These are phyloP conservation scores for Xylaria venustula DNA, from an alignment of 495 filamentous ascomycete species.

Conservation along the genomic window DNA sequence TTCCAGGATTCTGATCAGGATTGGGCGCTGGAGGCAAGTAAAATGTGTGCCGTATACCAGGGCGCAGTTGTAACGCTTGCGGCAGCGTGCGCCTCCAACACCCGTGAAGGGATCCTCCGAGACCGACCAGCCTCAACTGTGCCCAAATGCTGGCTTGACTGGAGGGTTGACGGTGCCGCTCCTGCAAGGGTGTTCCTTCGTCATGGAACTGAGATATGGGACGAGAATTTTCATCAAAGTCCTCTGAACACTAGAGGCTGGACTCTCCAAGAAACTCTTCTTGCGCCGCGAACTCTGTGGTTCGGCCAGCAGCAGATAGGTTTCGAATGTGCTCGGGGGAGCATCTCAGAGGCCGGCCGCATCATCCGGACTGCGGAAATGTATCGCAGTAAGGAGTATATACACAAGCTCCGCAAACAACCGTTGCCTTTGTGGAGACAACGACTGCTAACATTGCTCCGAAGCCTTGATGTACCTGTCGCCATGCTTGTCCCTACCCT, in stretches of 20 bases:
- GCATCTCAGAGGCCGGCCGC: constrained; percentile 23
- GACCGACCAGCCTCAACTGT: constrained; percentile 5
- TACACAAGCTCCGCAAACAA: constrained; percentile 19
- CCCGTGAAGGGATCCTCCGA: constrained; percentile 24
- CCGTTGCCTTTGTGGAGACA: constrained; percentile 11
- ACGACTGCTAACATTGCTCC: constrained; percentile 12
- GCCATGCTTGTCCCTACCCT: constrained; percentile 1
- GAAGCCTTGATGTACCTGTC: constrained; percentile 1
- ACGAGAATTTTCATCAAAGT: constrained; percentile 21
- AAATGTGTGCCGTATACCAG: neutral
- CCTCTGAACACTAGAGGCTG: constrained; percentile 28
- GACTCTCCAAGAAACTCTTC: constrained; percentile 30
- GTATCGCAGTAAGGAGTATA: constrained; percentile 25
- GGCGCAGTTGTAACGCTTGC: constrained; percentile 28
- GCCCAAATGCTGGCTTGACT: constrained; percentile 15
- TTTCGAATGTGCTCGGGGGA: constrained; percentile 25
- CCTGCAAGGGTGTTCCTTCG: constrained; percentile 20
- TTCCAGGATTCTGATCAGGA: neutral
- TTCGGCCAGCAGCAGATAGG: constrained; percentile 27
- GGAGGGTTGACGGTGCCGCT: constrained; percentile 1
- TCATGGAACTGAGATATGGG: neutral
- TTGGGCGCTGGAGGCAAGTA: neutral
- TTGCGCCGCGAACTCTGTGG: constrained; percentile 28
- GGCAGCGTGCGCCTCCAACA: constrained; percentile 27
- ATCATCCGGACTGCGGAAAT: constrained; percentile 20